These are phyloP conservation scores for Penicillium roqueforti DNA, from an alignment of 495 filamentous ascomycete species.

Conservation along the genomic window DNA sequence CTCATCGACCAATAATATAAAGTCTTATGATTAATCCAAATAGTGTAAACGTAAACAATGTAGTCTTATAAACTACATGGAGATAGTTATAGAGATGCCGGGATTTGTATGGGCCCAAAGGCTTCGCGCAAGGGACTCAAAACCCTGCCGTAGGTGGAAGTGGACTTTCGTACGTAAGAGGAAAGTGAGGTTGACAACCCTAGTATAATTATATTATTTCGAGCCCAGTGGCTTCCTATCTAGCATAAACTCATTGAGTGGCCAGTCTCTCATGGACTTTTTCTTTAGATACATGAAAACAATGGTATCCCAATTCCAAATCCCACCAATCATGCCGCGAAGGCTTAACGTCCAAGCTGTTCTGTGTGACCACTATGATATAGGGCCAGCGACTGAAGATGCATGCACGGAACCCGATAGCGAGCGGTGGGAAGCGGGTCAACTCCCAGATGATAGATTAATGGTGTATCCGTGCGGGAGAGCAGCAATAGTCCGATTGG, in stretches of 20 bases:
- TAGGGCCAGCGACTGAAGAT: background rate
- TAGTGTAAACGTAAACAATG: no score
- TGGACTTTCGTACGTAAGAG: no score
- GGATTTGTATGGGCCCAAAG: no score
- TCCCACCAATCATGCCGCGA: no score
- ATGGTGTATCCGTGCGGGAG: constrained; percentile 36
- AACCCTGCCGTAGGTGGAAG: no score
- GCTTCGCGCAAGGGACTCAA: no score
- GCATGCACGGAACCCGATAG: constrained; percentile 22
- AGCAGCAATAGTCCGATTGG: constrained; percentile 42
- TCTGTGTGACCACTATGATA: background rate
- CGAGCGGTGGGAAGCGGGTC: constrained; percentile 35
- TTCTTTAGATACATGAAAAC: background rate
- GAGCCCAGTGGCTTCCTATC: background rate
- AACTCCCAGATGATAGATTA: constrained; percentile 39
- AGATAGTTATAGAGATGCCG: no score
- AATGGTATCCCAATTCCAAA: background rate
- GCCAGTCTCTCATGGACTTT: background rate
- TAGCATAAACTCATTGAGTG: background rate
- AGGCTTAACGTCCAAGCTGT: background rate
- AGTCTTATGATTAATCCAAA: no score
- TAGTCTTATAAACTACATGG: no score
- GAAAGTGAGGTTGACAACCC: background rate
- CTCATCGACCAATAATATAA: no score
- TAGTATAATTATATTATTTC: no score